A percentile compares a stretch with the other conserved stretches of the same genome.
Conservation (phyloP, 2,329 filamentous ascomycete species). For the Paecilomyces niveus region DNA sequence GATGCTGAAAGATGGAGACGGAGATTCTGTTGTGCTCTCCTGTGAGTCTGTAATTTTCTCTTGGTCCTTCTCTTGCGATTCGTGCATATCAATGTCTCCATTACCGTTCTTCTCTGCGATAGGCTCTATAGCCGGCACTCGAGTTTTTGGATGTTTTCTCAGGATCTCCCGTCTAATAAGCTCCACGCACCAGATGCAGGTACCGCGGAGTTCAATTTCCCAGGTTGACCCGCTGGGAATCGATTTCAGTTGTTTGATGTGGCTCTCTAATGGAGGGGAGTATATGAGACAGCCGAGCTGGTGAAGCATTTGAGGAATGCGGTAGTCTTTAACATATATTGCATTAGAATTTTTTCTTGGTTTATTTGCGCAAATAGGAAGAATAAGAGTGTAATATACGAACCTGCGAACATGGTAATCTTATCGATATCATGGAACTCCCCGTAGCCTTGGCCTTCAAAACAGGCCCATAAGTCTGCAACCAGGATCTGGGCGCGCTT, state of each 20-base stretch:
- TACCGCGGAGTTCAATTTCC: slow-evolving; percentile 85
- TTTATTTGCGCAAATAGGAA: neutral
- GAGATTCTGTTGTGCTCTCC: slow-evolving; percentile 7
- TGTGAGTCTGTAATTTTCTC: slow-evolving; percentile 5
- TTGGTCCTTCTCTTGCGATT: neutral
- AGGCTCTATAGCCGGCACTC: slow-evolving; percentile 16
- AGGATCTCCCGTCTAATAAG: slow-evolving; percentile 76
- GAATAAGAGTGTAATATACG: neutral
- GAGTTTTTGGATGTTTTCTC: slow-evolving; percentile 61
- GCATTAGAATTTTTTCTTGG: neutral
- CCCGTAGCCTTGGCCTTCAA: slow-evolving; percentile 72
- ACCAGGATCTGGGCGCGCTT: slow-evolving; percentile 96
- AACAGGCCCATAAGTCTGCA: slow-evolving; percentile 94
- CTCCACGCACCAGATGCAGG: slow-evolving; percentile 95
- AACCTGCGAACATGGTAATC: slow-evolving; percentile 90
- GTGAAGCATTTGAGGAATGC: slow-evolving; percentile 87
- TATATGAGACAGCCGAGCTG: slow-evolving; percentile 76
- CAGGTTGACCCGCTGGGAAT: slow-evolving; percentile 67
- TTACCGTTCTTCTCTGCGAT: slow-evolving; percentile 4
- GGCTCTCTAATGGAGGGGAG: slow-evolving; percentile 67
- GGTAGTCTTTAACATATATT: slow-evolving; percentile 59
- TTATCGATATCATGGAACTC: slow-evolving; percentile 85
- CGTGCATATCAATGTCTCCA: slow-evolving; percentile 6
- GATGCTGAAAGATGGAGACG: slow-evolving; percentile 38
- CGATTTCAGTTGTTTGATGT: slow-evolving; percentile 57